Base-by-base conservation (phyloP, 441 rosid species). In the Euphorbia schlechtendalii region DNA sequence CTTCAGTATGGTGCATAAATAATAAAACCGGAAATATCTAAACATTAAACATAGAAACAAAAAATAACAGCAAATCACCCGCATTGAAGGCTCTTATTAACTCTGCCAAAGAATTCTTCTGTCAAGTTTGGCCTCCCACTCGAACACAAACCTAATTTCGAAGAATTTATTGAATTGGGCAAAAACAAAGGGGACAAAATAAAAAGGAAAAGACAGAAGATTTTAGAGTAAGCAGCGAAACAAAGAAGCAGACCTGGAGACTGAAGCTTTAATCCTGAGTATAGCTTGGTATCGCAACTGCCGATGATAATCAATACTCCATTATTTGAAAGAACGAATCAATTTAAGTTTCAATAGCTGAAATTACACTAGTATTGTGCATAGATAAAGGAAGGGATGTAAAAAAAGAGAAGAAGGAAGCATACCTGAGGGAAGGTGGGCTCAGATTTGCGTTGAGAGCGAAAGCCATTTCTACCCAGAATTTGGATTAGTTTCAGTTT, bases 211-310 rank as follows among this genome's bases (percentile, higher is more conserved):
- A 28, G 13, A 28, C 38, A 1, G 43, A 24, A 30, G 15, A 65
- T 1, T 34, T 59, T 52, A 66, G 45, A 56, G 40, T 14, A 40
- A 18, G 66, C 36, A 57, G 45, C 32, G 59, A 40, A 63, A 54
- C 38, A 64, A 77, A 75, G 57, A 59, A 73, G 54, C 83, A 56
- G 36, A 89, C 96, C 64, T 70, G 85, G 63, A 63, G 89, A 84
- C 48, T 84, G 90, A 76, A 84, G 84, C 81, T 82, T 89, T 59
- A 88, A 78, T 59, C 96, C 96, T 9, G 96, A 82, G 59, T 82
- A 83, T 57, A 83, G 81, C 84, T 77, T 84, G 70, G 86, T 73
- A 36, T 84, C 80, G 65, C 77, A 80, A 66, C 98, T 87, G 87
- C 70, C 67, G 70, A 66, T 59, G 17, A 56, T 24, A 55, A 65